Base-by-base conservation (phyloP, 2,329 filamentous ascomycete species). In the Karstenula rhodostoma region DNA sequence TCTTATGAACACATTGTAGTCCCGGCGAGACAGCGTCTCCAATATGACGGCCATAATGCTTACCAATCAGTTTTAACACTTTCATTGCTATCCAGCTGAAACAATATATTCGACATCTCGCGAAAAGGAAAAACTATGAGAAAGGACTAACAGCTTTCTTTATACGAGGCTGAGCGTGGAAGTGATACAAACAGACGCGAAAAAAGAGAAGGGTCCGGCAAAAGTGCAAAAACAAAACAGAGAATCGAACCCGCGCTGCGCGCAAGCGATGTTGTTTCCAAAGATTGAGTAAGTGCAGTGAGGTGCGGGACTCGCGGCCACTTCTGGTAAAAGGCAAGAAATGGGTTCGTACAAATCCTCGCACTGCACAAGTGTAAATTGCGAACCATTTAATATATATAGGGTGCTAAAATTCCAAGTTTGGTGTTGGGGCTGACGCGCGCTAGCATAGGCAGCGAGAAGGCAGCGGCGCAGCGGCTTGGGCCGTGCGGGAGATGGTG, bases 261-360 rank as follows among this genome's bases (percentile, higher is more conserved):
- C 52, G 47, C 64, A 46, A 54, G 61, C 57, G 59, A 51, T 63
- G 68, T 67, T 64, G 60, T 68, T 80, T 85, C 83, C 84, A 86
- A 86, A 86, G 84, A 86, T 85, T 86, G 70, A 72, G 43, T 72
- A 73, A 86, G 80, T 82, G 83, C 84, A 84, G 84, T 85, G 72
- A 85, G 79, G 78, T 85, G 83, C 82, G 82, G 82, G 82, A 81
- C 78, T 86, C 87, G 89, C 87, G 87, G 88, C 87, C 87, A 89
- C 87, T 88, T 90, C 88, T 90, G 88, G 88, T 90, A 90, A 90
- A 90, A 89, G 87, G 87, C 87, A 90, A 90, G 87, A 88, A 87
- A 87, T 88, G 86, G 87, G 86, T 90, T 89, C 87, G 74, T 84
- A 82, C 89, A 88, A 86, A 79, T 85, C 86, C 86, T 89, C 86